phyloP scores from a whole-genome alignment of 108 stramenopile species.

The Stephanodiscus triporus region DNA sequence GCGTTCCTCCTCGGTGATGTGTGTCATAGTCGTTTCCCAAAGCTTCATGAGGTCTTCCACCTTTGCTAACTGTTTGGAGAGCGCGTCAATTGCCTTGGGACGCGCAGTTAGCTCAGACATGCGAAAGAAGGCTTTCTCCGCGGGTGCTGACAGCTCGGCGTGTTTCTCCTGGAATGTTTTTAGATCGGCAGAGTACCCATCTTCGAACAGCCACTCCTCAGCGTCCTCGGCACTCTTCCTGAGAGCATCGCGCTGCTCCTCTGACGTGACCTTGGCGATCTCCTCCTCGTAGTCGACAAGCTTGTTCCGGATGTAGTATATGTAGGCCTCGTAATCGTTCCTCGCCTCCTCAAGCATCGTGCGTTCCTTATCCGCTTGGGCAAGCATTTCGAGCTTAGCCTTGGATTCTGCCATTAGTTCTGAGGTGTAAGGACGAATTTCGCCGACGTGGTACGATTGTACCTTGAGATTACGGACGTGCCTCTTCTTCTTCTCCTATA shows the following conservation, averaged over 20 bases:
- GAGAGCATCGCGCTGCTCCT: constrained; percentile 92
- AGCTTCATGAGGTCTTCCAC: constrained; percentile 77
- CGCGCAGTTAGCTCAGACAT: constrained; percentile 79
- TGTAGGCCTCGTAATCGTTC: constrained; percentile 94
- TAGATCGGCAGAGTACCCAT: constrained; percentile 90
- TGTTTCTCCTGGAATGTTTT: constrained; percentile 82
- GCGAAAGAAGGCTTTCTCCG: constrained; percentile 87
- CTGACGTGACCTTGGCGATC: constrained; percentile 84
- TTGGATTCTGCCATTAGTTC: constrained; percentile 81
- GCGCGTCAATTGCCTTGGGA: constrained; percentile 75
- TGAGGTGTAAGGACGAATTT: constrained; percentile 65
- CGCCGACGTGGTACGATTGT: constrained; percentile 57
- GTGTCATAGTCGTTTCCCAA: constrained; percentile 88
- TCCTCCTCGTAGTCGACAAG: constrained; percentile 82
- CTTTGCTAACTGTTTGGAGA: constrained; percentile 64
- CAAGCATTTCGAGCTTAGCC: constrained; percentile 78
- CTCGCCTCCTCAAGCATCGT: constrained; percentile 89
- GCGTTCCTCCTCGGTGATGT: constrained; percentile 93
- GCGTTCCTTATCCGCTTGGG: constrained; percentile 85
- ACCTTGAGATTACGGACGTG: constrained; percentile 70
- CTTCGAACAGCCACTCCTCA: constrained; percentile 98
- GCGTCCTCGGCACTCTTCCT: constrained; percentile 69
- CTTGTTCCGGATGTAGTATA: constrained; percentile 89
- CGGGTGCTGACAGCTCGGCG: constrained; percentile 77
- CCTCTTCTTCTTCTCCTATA: constrained; percentile 82